Evolutionary conservation across 345 rosid genomes (phyloP), one percentile per base, ranked within the genome.

Genomic region (Eucalyptus pauciflora): DNA sequence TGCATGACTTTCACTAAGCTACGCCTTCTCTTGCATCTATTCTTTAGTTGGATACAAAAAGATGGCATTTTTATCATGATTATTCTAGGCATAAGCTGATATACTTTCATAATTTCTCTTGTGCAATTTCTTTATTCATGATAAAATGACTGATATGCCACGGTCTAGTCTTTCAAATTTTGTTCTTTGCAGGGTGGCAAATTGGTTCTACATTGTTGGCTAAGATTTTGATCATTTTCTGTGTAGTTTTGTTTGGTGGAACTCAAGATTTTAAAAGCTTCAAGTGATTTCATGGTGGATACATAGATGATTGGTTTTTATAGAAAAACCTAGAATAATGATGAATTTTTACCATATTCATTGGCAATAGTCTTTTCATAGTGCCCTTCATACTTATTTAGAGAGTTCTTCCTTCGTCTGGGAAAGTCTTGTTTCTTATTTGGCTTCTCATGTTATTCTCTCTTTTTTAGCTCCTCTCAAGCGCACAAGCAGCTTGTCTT

Each of bases 401-500:
- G 85, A 76, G 15, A 76, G 48, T 76, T 76, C 29, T 41, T 37
- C 41, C 50, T 56, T 79, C 14, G 25, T 46, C 45, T 37, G 18
- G 86, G 51, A 43, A 76, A 56, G 50, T 62, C 67, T 71, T 51
- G 48, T 76, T 76, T 76, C 85, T 76, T 76, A 76, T 76, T 76
- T 76, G 85, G 85, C 48, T 41, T 41, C 29, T 76, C 85, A 20
- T 88, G 7, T 83, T 86, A 56, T 45, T 85, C 45, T 29, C 27
- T 67, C 50, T 67, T 60, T 86, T 87, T 48, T 91, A 97, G 99
- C 94, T 89, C 92, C 96, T 43, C 91, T 93, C 90, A 95, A 88
- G 93, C 94, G 95, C 62, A 93, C 94, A 29, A 93, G 94, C 92
- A 94, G 94, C 86, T 94, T 97, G 98, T 93, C 95, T 27, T 98